These are phyloP conservation scores for Agaricus blazei DNA, from an alignment of 768 basidiomycete species.

Conservation along the genomic window DNA sequence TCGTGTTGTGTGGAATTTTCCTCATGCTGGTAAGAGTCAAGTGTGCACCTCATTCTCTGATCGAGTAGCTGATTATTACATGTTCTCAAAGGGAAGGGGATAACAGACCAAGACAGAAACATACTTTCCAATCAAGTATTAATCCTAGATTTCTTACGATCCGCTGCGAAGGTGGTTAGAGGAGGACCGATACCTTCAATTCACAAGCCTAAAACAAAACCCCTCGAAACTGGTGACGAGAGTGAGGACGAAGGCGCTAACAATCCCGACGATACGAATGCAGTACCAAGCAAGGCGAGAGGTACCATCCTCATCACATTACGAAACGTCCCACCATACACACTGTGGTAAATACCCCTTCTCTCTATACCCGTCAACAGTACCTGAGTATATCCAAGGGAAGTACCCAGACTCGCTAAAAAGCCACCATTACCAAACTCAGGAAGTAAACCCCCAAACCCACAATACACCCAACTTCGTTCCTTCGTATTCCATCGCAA, in stretches of 20 bases:
- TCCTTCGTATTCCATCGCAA: constrained; percentile 75
- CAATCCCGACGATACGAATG: constrained; percentile 9
- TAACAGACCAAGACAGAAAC: constrained; percentile 91
- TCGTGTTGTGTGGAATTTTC: constrained; percentile 91
- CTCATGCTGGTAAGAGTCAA: constrained; percentile 73
- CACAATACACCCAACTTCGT: constrained; percentile 62
- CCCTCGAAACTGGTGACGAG: constrained; percentile 41
- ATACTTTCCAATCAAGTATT: constrained; percentile 85
- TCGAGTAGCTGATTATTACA: background rate
- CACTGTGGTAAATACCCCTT: constrained; percentile 57
- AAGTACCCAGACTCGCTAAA: constrained; percentile 71
- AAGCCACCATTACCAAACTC: constrained; percentile 54
- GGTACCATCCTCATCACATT: constrained; percentile 86
- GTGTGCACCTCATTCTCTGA: background rate
- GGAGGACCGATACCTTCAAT: constrained; percentile 49
- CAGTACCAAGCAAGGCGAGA: constrained; percentile 24
- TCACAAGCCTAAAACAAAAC: constrained; percentile 37
- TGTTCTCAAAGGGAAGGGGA: constrained; percentile 63
- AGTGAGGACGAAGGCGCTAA: constrained; percentile 22
- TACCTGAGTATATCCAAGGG: constrained; percentile 38
- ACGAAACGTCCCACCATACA: constrained; percentile 84
- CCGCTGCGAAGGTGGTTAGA: constrained; percentile 56
- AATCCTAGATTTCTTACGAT: constrained; percentile 76
- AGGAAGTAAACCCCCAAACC: constrained; percentile 47
- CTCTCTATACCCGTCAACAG: background rate